These are phyloP conservation scores for Metschnikowia hibisci DNA, from an alignment of 805 yeast genomes.

Conservation along the genomic window DNA sequence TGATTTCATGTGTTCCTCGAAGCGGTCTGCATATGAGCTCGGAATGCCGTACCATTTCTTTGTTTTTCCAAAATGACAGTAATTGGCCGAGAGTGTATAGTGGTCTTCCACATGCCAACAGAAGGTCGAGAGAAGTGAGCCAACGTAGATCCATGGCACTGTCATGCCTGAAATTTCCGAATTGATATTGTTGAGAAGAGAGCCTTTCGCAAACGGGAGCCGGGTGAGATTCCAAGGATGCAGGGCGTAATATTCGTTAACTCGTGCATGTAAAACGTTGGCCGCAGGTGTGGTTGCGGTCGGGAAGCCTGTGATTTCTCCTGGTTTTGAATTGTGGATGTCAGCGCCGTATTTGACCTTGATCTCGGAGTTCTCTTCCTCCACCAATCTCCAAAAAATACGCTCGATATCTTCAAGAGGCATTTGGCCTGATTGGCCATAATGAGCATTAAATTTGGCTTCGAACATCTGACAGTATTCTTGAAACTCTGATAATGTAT, in stretches of 20 bases:
- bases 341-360: constrained; percentile 84
- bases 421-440: constrained; percentile 8
- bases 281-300: constrained; percentile 21
- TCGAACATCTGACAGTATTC: constrained; percentile 50
- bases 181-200: constrained; percentile 62
- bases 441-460: constrained; percentile 37
- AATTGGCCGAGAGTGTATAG: constrained; percentile 84
- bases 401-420: constrained; percentile 48
- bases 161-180: constrained; percentile 88
- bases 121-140: constrained; percentile 84
- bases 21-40: constrained; percentile 53
- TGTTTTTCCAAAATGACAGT: constrained; percentile 84
- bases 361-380: constrained; percentile 38
- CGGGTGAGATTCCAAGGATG: constrained; percentile 77
- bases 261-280: constrained; percentile 15
- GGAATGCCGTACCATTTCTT: constrained; percentile 96
- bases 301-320: constrained; percentile 76
- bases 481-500: constrained; percentile 59
- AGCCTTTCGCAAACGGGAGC: constrained; percentile 65
- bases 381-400: constrained; percentile 61
- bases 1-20: constrained; percentile 59
- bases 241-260: constrained; percentile 31
- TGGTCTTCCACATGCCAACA: constrained; percentile 98
- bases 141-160: constrained; percentile 90
- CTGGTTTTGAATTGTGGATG: constrained; percentile 61